Conservation (phyloP, 2,329 filamentous ascomycete genomes). For the Aspergillus quadricinctus region DNA sequence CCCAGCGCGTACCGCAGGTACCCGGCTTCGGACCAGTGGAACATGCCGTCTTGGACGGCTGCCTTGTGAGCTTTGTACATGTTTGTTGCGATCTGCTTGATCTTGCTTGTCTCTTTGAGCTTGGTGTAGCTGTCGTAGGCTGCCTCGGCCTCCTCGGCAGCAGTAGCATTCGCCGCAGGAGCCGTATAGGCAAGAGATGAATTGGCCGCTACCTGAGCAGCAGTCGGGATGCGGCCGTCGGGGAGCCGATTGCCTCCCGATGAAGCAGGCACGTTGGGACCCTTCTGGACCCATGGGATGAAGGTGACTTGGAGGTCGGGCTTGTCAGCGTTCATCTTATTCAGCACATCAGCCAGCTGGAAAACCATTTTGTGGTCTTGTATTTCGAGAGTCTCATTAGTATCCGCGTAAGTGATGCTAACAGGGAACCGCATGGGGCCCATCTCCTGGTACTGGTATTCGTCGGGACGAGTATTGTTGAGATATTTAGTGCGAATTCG, state of each 20-base stretch:
- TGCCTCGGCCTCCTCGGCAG: constrained; percentile 35
- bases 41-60: constrained; percentile 52
- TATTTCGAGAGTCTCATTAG: constrained; percentile 40
- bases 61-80: constrained; percentile 51
- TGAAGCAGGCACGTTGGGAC: constrained; percentile 52
- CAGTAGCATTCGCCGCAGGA: constrained; percentile 31
- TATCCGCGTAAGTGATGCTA: constrained; percentile 37
- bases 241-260: constrained; percentile 45
- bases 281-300: constrained; percentile 40
- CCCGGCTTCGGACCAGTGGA: constrained; percentile 61
- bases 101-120: constrained; percentile 17
- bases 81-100: constrained; percentile 28
- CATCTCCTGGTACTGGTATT: constrained; percentile 41
- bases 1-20: constrained; percentile 59
- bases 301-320: constrained; percentile 38
- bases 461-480: constrained; percentile 33
- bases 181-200: constrained; percentile 34
- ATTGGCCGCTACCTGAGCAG: constrained; percentile 46
- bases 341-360: constrained; percentile 40
- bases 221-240: constrained; percentile 52
- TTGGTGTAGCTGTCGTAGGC: constrained; percentile 36
- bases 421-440: constrained; percentile 45
- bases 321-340: constrained; percentile 35
- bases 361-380: constrained; percentile 44
- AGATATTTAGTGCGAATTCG: constrained; percentile 44